Evolutionary conservation across 441 rosid species (phyloP), one percentile per base, ranked within the genome.

Genomic region (Aleurites moluccanus): DNA sequence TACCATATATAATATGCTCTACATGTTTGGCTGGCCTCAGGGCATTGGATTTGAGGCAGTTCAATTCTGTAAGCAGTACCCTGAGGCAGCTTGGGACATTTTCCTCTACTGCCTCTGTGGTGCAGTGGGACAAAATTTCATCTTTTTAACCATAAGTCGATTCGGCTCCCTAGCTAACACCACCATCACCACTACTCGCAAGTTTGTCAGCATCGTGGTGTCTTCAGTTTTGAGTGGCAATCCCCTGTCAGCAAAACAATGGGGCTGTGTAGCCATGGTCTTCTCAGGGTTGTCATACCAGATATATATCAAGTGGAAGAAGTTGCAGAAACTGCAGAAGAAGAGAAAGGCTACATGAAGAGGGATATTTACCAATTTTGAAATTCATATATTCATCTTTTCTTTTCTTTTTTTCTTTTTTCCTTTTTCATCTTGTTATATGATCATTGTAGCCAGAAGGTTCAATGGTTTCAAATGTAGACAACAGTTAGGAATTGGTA

Each of bases 61-160:
- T 62, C 83, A 79, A 70, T 93, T 95, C 82, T 93, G 97, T 84
- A 91, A 83, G 83, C 89, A 73, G 80, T 92, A 95, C 76, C 98
- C 98, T 0, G 98, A 95, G 82, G 96, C 93, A 1, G 93, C 95
- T 16, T 90, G 90, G 93, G 98, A 91, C 88, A 90, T 95, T 75
- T 74, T 93, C 18, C 83, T 83, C 70, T 95, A 85, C 69, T 95
- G 99, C 83, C 88, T 95, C 20, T 91, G 99, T 9, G 98, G 99
- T 14, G 95, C 99, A 6, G 92, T 95, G 47, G 99, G 99, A 38
- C 97, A 95, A 84, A 95, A 95, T 81, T 95, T 93, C 85, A 95
- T 95, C 70, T 95, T 95, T 76, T 82, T 95, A 70, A 95, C 99
- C 55, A 95, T 95, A 35, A 90, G 97, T 80, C 86, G 88, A 73